Percentiles rank a stretch among this genome's conserved stretches.
Conservation (phyloP, 1,139 yeast species). For the Protomyces pachydermus region DNA sequence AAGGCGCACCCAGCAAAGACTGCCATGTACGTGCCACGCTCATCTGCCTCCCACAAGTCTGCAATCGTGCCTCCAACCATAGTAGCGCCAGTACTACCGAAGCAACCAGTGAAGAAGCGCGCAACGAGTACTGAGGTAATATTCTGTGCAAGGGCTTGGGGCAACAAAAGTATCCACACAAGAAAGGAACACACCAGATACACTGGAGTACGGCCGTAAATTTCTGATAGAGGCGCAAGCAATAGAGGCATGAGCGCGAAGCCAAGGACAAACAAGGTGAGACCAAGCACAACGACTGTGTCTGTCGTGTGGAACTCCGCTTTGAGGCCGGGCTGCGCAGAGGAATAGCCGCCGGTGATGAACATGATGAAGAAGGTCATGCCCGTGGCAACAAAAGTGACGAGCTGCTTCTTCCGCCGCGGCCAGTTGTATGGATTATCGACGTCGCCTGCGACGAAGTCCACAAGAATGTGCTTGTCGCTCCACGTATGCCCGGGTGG, state of each 20-base stretch:
- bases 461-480: neutral
- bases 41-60: constrained; percentile 65
- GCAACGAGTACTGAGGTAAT: constrained; percentile 54
- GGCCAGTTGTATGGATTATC: constrained; percentile 11
- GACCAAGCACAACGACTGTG: constrained; percentile 1
- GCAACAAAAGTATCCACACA: constrained; percentile 52
- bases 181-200: constrained; percentile 54
- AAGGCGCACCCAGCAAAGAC: constrained; percentile 54
- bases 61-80: constrained; percentile 82
- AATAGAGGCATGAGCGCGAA: constrained; percentile 60
- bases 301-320: neutral
- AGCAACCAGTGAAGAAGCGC: constrained; percentile 59
- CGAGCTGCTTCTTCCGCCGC: neutral
- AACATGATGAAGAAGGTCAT: constrained; percentile 3
- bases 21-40: constrained; percentile 55
- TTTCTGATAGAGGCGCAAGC: constrained; percentile 60
- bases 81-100: constrained; percentile 79
- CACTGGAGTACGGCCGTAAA: constrained; percentile 66
- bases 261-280: constrained; percentile 7
- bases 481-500: neutral
- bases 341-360: neutral
- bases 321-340: neutral
- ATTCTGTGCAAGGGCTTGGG: constrained; percentile 53
- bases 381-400: neutral
- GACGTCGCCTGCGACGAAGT: neutral